Evolutionary conservation across 1,139 yeast species (phyloP), one percentile per base, ranked within the genome.

Genomic region (Pichia sp.): DNA sequence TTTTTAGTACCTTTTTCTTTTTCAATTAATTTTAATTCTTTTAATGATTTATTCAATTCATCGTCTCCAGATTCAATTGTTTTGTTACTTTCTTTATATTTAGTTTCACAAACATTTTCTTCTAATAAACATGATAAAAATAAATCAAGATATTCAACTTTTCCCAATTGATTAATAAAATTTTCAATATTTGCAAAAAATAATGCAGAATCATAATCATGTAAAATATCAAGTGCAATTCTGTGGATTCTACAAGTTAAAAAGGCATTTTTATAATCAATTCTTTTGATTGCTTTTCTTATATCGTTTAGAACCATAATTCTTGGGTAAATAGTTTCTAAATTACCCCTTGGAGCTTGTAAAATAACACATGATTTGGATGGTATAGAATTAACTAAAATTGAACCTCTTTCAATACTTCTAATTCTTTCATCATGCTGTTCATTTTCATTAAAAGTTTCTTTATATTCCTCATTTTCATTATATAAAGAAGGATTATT

Each of bases 291-390:
- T 58, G 76, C 75, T 44, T 76, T 72, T 57, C 98, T 76, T 25
- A 94, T 94, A 26, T 85, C 95, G 10, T 88, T 76, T 44, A 94
- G 71, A 11, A 92, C 95, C 86, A 92, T 81, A 43, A 92, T 86
- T 65, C 98, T 76, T 9, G 99, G 98, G 61, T 81, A 84, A 34
- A 94, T 85, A 0, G 97, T 89, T 66, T 94, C 99, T 56, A 92
- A 71, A 59, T 94, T 94, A 53, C 99, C 99, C 65, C 99, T 78
- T 51, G 95, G 95, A 3, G 97, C 97, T 66, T 94, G 96, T 48
- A 94, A 72, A 2, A 87, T 81, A 25, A 94, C 89, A 0, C 94
- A 79, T 50, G 89, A 82, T 51, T 79, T 85, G 0, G 95, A 80
- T 1, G 97, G 97, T 63, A 89, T 82, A 1, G 80, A 81, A 41